Percentiles rank a stretch among this genome's conserved stretches.
Conservation (phyloP, 2,329 filamentous ascomycete species). For the Microsporum canis region DNA sequence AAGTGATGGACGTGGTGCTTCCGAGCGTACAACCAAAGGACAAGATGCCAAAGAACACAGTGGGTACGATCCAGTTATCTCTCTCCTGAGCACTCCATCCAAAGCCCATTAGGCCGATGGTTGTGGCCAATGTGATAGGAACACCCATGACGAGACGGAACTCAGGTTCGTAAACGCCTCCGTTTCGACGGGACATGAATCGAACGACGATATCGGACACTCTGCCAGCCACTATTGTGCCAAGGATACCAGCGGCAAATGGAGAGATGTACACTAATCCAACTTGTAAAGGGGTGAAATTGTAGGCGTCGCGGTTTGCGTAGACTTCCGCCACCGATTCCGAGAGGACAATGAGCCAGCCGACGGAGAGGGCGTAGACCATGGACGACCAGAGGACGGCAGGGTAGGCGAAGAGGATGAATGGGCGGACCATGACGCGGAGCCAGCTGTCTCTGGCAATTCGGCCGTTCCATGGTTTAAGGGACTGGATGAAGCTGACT, state of each 20-base stretch:
- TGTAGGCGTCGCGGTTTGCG: slow-evolving; percentile 55
- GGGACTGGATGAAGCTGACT: slow-evolving; percentile 60
- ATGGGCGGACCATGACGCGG: slow-evolving; percentile 64
- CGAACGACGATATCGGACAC: slow-evolving; percentile 76
- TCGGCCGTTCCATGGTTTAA: slow-evolving; percentile 67
- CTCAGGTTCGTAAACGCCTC: slow-evolving; percentile 91
- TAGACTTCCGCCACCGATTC: slow-evolving; percentile 78
- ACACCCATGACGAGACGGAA: slow-evolving; percentile 81
- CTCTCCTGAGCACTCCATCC: slow-evolving; percentile 75
- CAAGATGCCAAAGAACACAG: slow-evolving; percentile 81
- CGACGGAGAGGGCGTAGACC: slow-evolving; percentile 77
- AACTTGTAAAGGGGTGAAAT: slow-evolving; percentile 68
- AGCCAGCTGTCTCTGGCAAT: slow-evolving; percentile 69
- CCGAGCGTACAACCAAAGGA: slow-evolving; percentile 87
- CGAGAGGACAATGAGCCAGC: slow-evolving; percentile 91
- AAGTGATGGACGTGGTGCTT: slow-evolving; percentile 84
- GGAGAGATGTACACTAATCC: slow-evolving; percentile 84
- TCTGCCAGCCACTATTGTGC: slow-evolving; percentile 83
- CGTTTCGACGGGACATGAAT: slow-evolving; percentile 70
- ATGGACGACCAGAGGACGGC: slow-evolving; percentile 77
- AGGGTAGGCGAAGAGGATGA: slow-evolving; percentile 79
- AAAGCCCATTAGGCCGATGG: slow-evolving; percentile 83
- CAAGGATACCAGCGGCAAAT: slow-evolving; percentile 76
- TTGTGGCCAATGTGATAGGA: slow-evolving; percentile 66
- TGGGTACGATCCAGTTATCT: slow-evolving; percentile 82